Base-by-base conservation (phyloP, 768 basidiomycete genomes). In the Xerocomellus chrysenteron region DNA sequence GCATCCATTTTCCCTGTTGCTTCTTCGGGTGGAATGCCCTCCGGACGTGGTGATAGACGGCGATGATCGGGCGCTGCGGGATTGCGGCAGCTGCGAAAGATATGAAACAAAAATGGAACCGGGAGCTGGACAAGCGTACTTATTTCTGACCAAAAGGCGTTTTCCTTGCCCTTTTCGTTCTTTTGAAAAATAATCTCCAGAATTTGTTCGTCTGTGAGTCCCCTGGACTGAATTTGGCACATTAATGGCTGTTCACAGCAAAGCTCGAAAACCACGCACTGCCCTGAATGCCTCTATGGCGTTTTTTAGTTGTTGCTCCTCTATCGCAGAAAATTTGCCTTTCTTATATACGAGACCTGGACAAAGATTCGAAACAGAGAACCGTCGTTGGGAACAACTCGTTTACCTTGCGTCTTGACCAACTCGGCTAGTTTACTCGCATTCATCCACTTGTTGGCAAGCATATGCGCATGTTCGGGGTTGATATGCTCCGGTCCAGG, bases 281-380 rank as follows among this genome's bases (percentile, higher is more conserved):
- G 70, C 62, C 52, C 80, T 79, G 66, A 85, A 91, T 10, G 73
- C 70, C 54, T 87, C 83, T 36, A 93, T 84, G 8, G 90, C 90
- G 14, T 71, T 69, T 59, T 74, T 78, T 1, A 92, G 70, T 58
- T 86, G 85, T 26, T 83, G 78, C 55, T 85, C 87, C 65, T 94
- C 91, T 41, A 84, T 84, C 0, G 86, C 82, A 26, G 90, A 91
- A 64, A 94, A 94, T 66, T 90, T 92, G 14, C 91, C 91, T 71
- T 92, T 92, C 74, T 87, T 92, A 70, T 90, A 92, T 3, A 89
- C 80, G n/a, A 93, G 80, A 33, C 90, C 90, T 92, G 55, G 24
- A 57, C 44, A 39, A 40, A 26, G 2, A 28, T 43, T 54, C 39
- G 26, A 44, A 59, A 57, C 14, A 46, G 53, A 32, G 37, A 21